A percentile compares a stretch with the other conserved stretches of the same genome.
Evolutionary conservation across 805 yeast genomes (phyloP).

Genomic region (Pichia deserticola): DNA sequence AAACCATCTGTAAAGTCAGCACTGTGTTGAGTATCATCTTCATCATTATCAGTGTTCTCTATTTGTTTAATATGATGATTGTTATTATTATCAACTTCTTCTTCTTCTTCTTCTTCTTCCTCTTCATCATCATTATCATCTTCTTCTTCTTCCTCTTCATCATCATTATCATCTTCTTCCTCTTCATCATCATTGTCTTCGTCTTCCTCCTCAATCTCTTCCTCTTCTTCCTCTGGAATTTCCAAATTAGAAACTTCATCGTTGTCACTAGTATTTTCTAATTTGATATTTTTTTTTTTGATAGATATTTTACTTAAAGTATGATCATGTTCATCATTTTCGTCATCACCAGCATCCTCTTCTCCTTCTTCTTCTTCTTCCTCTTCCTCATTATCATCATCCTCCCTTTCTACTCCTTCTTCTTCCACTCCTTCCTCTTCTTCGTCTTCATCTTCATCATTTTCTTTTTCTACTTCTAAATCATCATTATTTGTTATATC

Average conservation of each 20-base stretch:
- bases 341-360: not conserved
- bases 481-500: not conserved
- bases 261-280: not conserved
- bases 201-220: slow-evolving; percentile 1
- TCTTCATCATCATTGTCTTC: slow-evolving; percentile 6
- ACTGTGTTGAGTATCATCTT: not conserved
- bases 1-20: slow-evolving; percentile 7
- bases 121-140: slow-evolving; percentile 3
- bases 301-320: not conserved
- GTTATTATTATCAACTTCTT: slow-evolving; percentile 6
- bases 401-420: not conserved
- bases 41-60: not conserved
- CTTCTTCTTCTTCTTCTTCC: slow-evolving; percentile 4
- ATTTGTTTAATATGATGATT: not conserved
- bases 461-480: slow-evolving; percentile 3
- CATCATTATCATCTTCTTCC: slow-evolving; percentile 1
- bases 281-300: not conserved
- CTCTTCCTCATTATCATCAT: not conserved
- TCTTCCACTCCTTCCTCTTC: not conserved
- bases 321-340: not conserved
- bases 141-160: slow-evolving; percentile 10
- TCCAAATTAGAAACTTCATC: not conserved
- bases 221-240: not conserved
- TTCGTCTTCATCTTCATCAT: not conserved
- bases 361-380: not conserved